Conservation (phyloP, 2,329 filamentous ascomycete genomes). For the Cercospora janseana region DNA sequence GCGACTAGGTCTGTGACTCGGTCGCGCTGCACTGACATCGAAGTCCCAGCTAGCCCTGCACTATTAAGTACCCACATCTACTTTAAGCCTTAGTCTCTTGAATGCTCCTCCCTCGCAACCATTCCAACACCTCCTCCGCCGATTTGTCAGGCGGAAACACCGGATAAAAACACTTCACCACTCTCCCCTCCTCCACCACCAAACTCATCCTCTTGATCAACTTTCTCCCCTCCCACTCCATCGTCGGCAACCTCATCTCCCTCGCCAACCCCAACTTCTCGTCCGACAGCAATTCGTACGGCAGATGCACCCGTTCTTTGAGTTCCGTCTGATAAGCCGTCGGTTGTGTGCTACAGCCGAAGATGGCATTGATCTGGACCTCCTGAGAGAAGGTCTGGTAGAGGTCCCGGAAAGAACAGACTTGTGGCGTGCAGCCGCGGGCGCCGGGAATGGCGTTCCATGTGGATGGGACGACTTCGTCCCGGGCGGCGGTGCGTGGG, state of each 20-base stretch:
- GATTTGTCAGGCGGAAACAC: constrained; percentile 45
- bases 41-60: too few species aligned
- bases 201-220: constrained; percentile 43
- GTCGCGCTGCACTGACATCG: too few species aligned
- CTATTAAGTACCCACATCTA: too few species aligned
- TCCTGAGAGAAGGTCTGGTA: constrained; percentile 33
- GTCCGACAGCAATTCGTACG: constrained; percentile 45
- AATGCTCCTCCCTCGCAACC: constrained; percentile 24
- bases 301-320: constrained; percentile 41
- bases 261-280: constrained; percentile 39
- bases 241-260: constrained; percentile 40
- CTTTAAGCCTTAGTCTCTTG: too few species aligned
- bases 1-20: too few species aligned
- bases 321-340: constrained; percentile 43
- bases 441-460: constrained; percentile 48
- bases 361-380: constrained; percentile 39
- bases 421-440: constrained; percentile 47
- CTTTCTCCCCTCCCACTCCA: constrained; percentile 41
- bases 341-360: constrained; percentile 43
- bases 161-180: constrained; percentile 46
- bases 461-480: constrained; percentile 40
- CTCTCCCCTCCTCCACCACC: constrained; percentile 42
- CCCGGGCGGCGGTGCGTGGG: constrained; percentile 42
- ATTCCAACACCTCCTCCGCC: constrained; percentile 41
- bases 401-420: constrained; percentile 45